These are phyloP conservation scores for Eucalyptus paniculata DNA, from an alignment of 345 rosid genomes.

Conservation along the genomic window DNA sequence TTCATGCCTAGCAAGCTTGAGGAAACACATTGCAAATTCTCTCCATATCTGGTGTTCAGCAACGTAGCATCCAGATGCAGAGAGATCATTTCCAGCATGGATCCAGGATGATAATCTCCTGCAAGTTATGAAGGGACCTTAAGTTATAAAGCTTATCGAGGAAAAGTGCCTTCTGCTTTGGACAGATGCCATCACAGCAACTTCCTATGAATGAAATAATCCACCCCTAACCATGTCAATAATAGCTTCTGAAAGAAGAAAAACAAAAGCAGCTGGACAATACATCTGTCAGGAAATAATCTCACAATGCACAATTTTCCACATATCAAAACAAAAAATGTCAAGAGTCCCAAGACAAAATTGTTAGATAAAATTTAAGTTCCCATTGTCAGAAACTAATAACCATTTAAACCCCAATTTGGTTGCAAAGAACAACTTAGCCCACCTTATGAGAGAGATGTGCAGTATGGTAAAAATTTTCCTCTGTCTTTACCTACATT, in stretches of 20 bases:
- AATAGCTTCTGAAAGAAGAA: not conserved
- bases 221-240: not conserved
- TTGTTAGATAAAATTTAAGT: not conserved
- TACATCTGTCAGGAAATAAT: not conserved
- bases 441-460: not conserved
- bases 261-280: not conserved
- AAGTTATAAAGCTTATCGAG: not conserved
- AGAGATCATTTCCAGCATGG: constrained; percentile 67
- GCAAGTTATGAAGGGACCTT: not conserved
- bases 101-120: constrained; percentile 44
- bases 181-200: not conserved
- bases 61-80: constrained; percentile 66
- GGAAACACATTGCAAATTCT: constrained; percentile 67
- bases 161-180: not conserved
- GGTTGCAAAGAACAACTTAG: not conserved
- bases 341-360: not conserved
- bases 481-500: not conserved
- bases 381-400: not conserved
- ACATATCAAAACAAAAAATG: not conserved
- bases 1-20: constrained; percentile 22
- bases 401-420: not conserved
- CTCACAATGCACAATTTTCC: not conserved
- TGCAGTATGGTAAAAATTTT: not conserved
- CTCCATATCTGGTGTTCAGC: constrained; percentile 39
- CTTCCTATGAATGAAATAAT: not conserved